These are phyloP conservation scores for Ilex paraguariensis DNA, from an alignment of 305 asterid genomes.

Conservation along the genomic window DNA sequence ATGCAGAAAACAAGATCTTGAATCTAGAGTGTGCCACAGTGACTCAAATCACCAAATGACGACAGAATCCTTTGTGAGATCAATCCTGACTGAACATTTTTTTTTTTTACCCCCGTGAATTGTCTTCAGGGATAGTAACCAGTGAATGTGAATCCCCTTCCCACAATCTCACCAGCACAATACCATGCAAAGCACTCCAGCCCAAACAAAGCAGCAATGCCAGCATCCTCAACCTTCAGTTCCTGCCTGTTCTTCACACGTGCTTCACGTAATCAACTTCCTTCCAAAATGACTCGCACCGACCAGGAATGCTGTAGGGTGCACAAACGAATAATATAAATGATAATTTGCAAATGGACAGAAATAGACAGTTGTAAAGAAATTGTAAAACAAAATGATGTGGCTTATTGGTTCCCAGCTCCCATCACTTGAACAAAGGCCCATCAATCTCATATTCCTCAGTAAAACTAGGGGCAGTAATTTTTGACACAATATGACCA, in stretches of 20 bases:
- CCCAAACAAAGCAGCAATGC: constrained; percentile 60
- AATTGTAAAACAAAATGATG: too few species aligned
- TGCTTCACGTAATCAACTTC: constrained; percentile 50
- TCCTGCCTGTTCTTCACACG: constrained; percentile 49
- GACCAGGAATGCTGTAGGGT: constrained; percentile 49
- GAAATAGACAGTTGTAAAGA: too few species aligned
- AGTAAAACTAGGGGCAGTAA: too few species aligned
- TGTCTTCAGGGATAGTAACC: constrained; percentile 44
- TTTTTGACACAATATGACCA: too few species aligned
- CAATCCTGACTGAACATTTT: too few species aligned
- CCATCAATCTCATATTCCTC: too few species aligned
- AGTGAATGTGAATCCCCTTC: constrained; percentile 57
- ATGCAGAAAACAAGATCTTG: constrained; percentile 23
- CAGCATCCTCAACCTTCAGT: constrained; percentile 61
- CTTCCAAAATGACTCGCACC: constrained; percentile 46
- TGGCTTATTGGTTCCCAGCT: too few species aligned
- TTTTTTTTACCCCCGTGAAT: background rate
- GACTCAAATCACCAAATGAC: background rate
- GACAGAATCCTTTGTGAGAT: too few species aligned
- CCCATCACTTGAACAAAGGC: too few species aligned
- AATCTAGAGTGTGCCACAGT: constrained; percentile 9
- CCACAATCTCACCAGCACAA: constrained; percentile 60
- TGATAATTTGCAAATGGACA: too few species aligned
- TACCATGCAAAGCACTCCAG: constrained; percentile 64
- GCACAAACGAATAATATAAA: too few species aligned